Conservation (phyloP, 2,329 filamentous ascomycete genomes). For the Alternaria tenuissima region DNA sequence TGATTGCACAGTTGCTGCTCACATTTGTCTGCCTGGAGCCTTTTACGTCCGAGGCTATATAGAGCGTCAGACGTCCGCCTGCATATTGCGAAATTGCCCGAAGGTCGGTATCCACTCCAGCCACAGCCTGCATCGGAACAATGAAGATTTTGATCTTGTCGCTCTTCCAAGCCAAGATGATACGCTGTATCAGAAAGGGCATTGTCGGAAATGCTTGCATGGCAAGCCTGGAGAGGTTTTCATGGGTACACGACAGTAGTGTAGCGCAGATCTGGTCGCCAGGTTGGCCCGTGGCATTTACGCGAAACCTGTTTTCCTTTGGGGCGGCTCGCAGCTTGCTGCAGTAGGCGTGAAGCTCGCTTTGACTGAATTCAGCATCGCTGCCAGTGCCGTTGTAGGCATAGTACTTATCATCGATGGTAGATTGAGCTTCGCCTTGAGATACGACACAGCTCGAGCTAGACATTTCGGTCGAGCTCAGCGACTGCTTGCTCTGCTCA, state of each 20-base stretch:
- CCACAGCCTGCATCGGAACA: constrained; percentile 44
- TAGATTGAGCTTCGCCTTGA: constrained; percentile 29
- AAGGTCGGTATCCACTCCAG: constrained; percentile 45
- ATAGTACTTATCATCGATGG: constrained; percentile 47
- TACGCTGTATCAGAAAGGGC: constrained; percentile 41
- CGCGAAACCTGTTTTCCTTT: constrained; percentile 53
- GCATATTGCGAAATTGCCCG: constrained; percentile 47
- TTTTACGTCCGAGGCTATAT: constrained; percentile 44
- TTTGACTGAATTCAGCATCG: constrained; percentile 60
- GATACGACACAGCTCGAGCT: constrained; percentile 38
- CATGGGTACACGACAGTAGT: constrained; percentile 51
- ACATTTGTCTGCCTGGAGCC: constrained; percentile 39
- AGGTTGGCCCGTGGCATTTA: constrained; percentile 53
- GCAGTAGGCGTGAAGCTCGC: constrained; percentile 59
- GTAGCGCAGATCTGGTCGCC: constrained; percentile 56
- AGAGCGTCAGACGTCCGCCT: constrained; percentile 40
- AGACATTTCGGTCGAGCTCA: constrained; percentile 26
- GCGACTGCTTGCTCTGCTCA: constrained; percentile 19
- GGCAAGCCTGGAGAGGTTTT: constrained; percentile 43
- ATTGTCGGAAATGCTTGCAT: constrained; percentile 57
- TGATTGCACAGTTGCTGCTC: constrained; percentile 44
- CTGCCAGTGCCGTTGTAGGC: constrained; percentile 55
- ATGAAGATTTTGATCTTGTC: constrained; percentile 46
- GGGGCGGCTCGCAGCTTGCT: constrained; percentile 54
- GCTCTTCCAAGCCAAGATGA: constrained; percentile 45